Conservation (phyloP, 2,329 filamentous ascomycete species). For the Fusarium buxicola region DNA sequence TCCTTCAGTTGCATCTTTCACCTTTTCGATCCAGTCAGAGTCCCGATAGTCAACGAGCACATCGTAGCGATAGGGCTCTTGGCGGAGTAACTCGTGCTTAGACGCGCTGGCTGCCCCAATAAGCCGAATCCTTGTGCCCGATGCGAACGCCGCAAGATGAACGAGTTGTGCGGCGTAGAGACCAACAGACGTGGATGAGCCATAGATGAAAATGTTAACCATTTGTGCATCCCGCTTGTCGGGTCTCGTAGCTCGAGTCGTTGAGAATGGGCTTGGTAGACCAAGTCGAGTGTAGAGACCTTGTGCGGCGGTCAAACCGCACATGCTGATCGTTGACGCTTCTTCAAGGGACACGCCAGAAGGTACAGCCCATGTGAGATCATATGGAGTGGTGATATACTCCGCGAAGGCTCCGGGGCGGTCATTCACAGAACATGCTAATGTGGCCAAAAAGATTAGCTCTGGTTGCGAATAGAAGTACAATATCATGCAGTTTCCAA, state of each 20-base stretch:
- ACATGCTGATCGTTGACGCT: slow-evolving; percentile 55
- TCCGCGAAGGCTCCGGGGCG: slow-evolving; percentile 60
- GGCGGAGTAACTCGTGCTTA: slow-evolving; percentile 44
- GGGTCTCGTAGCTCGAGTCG: fast-evolving
- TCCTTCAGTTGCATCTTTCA: slow-evolving; percentile 40
- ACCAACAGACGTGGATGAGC: slow-evolving; percentile 50
- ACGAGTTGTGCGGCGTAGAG: slow-evolving; percentile 50
- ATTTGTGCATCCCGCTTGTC: fast-evolving
- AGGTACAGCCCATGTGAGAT: slow-evolving; percentile 54
- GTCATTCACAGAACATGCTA: slow-evolving; percentile 55
- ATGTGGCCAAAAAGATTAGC: fast-evolving
- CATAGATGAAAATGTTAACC: slow-evolving; percentile 47
- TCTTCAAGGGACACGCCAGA: slow-evolving; percentile 48
- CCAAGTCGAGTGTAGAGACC: slow-evolving; percentile 53
- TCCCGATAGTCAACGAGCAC: slow-evolving; percentile 54
- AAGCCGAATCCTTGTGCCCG: slow-evolving; percentile 33
- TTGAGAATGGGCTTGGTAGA: slow-evolving; percentile 49
- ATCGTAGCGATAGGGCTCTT: slow-evolving; percentile 53
- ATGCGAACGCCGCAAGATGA: slow-evolving; percentile 5
- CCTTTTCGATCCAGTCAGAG: slow-evolving; percentile 48
- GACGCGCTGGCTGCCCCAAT: slow-evolving; percentile 47
- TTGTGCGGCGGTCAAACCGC: slow-evolving; percentile 58
- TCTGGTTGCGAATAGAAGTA: not conserved
- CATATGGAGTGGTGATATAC: slow-evolving; percentile 49
- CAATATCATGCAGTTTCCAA: fast-evolving